phyloP scores from a whole-genome alignment of 345 rosid species.

The Raphanus raphanistrum region DNA sequence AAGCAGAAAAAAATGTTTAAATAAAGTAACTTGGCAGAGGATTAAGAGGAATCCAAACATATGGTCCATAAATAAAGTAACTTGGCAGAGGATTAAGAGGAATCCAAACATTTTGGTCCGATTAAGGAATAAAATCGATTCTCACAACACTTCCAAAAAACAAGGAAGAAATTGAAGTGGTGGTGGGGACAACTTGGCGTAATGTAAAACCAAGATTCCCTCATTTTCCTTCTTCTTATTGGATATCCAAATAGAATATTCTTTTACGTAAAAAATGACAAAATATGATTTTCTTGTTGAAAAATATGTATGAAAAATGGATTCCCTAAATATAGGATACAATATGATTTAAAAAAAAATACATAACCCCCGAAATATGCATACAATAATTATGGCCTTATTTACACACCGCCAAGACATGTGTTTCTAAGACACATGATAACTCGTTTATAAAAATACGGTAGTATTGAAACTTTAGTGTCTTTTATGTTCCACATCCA shows the following conservation, averaged over 20 bases:
- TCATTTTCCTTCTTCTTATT: not conserved
- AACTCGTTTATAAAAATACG: too few species aligned
- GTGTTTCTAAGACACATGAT: too few species aligned
- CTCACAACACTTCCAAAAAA: not conserved
- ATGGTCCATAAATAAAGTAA: not conserved
- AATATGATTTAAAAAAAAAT: too few species aligned
- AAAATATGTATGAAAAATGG: too few species aligned
- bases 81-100: not conserved
- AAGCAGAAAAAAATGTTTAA: not conserved
- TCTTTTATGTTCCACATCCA: too few species aligned
- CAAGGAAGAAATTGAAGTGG: conserved; percentile 6
- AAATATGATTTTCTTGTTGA: not conserved
- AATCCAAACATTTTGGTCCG: conserved; percentile 6
- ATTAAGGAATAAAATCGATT: not conserved
- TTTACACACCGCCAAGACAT: too few species aligned
- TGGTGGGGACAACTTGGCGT: conserved; percentile 31
- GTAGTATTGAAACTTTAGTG: too few species aligned
- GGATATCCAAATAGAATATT: conserved; percentile 38
- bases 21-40: not conserved
- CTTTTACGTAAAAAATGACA: not conserved
- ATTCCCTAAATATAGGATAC: too few species aligned
- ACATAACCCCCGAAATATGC: too few species aligned
- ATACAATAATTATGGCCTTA: too few species aligned
- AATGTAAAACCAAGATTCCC: conserved; percentile 27
- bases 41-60: conserved; percentile 10